Evolutionary conservation across 2,329 filamentous ascomycete genomes (phyloP).

Genomic region (Rhinocladiella similis): DNA sequence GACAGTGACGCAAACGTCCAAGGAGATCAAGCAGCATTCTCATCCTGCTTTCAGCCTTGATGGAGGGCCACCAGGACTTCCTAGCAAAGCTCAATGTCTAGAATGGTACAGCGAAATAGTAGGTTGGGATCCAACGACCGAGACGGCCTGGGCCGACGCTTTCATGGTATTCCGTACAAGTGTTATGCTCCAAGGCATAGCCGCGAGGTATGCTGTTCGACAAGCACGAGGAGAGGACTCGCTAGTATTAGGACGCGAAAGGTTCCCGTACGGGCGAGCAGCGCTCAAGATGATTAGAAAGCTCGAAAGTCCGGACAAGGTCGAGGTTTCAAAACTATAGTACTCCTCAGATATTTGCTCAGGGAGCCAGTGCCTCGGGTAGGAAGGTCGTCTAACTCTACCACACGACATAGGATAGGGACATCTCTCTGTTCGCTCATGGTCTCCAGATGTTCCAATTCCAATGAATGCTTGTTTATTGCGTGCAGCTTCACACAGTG

Average conservation of each 20-base stretch:
- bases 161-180: conserved; percentile 61
- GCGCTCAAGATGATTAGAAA: no score
- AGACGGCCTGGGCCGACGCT: conserved; percentile 64
- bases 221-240: no score
- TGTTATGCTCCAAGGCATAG: conserved; percentile 83
- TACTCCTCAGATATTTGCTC: no score
- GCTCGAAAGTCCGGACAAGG: no score
- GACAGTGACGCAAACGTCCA: conserved; percentile 31
- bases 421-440: no score
- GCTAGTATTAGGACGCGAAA: no score
- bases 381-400: not conserved
- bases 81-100: conserved; percentile 58
- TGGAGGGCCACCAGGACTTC: conserved; percentile 71
- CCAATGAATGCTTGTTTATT: no score
- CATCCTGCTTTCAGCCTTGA: conserved; percentile 59
- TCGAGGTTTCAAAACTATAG: no score
- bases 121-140: conserved; percentile 67
- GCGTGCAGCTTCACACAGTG: not conserved
- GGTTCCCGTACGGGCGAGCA: no score
- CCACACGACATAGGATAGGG: no score
- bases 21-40: conserved; percentile 46
- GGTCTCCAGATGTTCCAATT: no score
- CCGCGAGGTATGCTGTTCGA: conserved; percentile 76
- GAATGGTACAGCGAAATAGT: conserved; percentile 67
- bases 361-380: no score